These are phyloP conservation scores for Rhodamnia rubescens DNA, from an alignment of 345 rosid species.

Conservation along the genomic window DNA sequence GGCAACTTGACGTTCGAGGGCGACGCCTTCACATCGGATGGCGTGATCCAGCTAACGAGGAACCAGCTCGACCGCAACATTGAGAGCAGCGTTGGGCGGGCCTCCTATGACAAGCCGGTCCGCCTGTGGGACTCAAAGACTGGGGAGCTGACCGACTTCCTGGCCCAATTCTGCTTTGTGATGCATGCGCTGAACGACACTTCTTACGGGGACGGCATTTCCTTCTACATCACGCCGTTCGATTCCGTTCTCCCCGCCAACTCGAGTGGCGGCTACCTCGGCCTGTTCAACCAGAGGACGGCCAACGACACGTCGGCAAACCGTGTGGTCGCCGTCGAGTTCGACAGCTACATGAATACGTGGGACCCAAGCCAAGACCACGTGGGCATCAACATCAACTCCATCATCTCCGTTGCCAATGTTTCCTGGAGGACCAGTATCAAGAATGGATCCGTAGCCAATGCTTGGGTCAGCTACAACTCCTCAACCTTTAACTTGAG, in stretches of 20 bases:
- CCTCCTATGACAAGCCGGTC: slow-evolving; percentile 20
- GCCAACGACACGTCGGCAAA: slow-evolving; percentile 5
- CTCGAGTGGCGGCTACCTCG: slow-evolving; percentile 38
- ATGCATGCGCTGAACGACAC: not conserved
- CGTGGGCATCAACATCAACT: slow-evolving; percentile 44
- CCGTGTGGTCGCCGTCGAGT: slow-evolving; percentile 40
- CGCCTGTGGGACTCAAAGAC: slow-evolving; percentile 36
- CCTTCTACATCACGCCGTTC: slow-evolving; percentile 38
- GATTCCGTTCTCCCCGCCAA: slow-evolving; percentile 24
- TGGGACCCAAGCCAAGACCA: slow-evolving; percentile 45
- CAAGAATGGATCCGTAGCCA: slow-evolving; percentile 18
- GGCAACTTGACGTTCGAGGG: slow-evolving; percentile 20
- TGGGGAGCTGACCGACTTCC: slow-evolving; percentile 31
- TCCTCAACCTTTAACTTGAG: slow-evolving; percentile 35
- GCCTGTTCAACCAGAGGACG: slow-evolving; percentile 9
- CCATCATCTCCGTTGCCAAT: slow-evolving; percentile 20
- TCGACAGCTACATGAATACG: slow-evolving; percentile 20
- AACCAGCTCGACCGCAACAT: slow-evolving; percentile 11
- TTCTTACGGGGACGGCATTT: slow-evolving; percentile 29
- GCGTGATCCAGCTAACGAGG: slow-evolving; percentile 28
- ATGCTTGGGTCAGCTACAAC: slow-evolving; percentile 43
- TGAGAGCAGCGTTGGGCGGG: slow-evolving; percentile 32
- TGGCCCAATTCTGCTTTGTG: slow-evolving; percentile 32
- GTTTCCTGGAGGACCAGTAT: slow-evolving; percentile 27
- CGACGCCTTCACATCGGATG: slow-evolving; percentile 14